phyloP scores from a whole-genome alignment of 768 basidiomycete species.

The Amanita polypyramis region DNA sequence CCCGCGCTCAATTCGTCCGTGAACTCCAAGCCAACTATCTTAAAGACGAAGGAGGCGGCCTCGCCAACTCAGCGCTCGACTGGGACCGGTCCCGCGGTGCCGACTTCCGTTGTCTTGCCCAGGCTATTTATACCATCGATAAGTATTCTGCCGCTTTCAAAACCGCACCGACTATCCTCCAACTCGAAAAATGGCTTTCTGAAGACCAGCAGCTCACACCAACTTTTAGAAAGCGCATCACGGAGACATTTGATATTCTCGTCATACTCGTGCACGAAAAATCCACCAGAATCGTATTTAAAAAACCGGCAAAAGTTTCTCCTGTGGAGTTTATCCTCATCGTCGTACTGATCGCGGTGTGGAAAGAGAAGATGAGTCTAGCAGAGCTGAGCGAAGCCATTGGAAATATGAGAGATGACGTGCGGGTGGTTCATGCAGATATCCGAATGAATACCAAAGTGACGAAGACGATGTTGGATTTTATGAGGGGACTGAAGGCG shows the following conservation, averaged over 20 bases:
- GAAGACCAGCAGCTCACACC: constrained; percentile 20
- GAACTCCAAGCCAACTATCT: constrained; percentile 38
- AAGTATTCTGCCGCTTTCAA: constrained; percentile 20
- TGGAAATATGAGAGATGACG: constrained; percentile 38
- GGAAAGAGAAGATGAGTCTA: constrained; percentile 28
- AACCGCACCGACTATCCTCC: constrained; percentile 20
- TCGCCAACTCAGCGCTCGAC: constrained; percentile 28
- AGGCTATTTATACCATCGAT: constrained; percentile 42
- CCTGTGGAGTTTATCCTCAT: constrained; percentile 62
- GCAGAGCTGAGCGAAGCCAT: constrained; percentile 35
- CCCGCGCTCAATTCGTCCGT: constrained; percentile 51
- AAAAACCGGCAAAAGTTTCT: constrained; percentile 37
- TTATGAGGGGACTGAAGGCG: constrained; percentile 26
- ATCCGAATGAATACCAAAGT: constrained; percentile 56
- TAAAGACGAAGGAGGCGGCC: constrained; percentile 21
- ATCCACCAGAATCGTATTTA: constrained; percentile 25
- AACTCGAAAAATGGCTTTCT: constrained; percentile 43
- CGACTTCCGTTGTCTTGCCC: constrained; percentile 50
- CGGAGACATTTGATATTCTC: constrained; percentile 37
- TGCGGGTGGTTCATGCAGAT: constrained; percentile 49
- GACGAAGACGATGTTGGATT: constrained; percentile 42
- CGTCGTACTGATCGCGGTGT: constrained; percentile 40
- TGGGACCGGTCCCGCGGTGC: constrained; percentile 41
- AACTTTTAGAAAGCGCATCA: constrained; percentile 21
- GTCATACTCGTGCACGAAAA: constrained; percentile 30